A percentile compares a stretch with the other conserved stretches of the same genome.
phyloP scores from a whole-genome alignment of 2,329 filamentous ascomycete species.

The Emmonsiellopsis sp. region DNA sequence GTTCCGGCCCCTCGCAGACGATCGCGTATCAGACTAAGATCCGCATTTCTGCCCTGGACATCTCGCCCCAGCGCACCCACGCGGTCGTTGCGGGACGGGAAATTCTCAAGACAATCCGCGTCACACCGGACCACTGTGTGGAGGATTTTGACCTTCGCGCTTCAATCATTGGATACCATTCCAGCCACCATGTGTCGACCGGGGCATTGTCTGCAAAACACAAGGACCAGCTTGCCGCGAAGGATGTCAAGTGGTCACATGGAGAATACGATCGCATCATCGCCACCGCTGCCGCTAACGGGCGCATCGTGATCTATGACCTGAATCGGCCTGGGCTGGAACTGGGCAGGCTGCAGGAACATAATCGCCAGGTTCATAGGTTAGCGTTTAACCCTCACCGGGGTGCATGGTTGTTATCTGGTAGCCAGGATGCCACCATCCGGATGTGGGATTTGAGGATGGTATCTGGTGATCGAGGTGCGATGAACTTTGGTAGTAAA shows the following conservation, averaged over 20 bases:
- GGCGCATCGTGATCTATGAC: slow-evolving; percentile 57
- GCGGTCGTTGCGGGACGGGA: slow-evolving; percentile 56
- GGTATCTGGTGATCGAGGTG: slow-evolving; percentile 38
- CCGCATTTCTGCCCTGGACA: slow-evolving; percentile 53
- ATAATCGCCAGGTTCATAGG: slow-evolving; percentile 56
- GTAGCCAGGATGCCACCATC: slow-evolving; percentile 55
- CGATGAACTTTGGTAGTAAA: slow-evolving; percentile 45
- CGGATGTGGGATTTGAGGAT: slow-evolving; percentile 56
- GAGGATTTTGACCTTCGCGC: slow-evolving; percentile 57
- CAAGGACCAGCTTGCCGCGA: slow-evolving; percentile 51
- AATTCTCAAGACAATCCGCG: slow-evolving; percentile 55
- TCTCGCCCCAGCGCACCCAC: slow-evolving; percentile 54
- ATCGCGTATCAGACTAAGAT: slow-evolving; percentile 55
- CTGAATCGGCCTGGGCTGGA: slow-evolving; percentile 52
- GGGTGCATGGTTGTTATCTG: slow-evolving; percentile 52
- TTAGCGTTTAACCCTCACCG: slow-evolving; percentile 56
- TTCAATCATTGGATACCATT: slow-evolving; percentile 49
- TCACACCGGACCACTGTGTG: slow-evolving; percentile 46
- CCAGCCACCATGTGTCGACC: slow-evolving; percentile 38
- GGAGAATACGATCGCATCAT: slow-evolving; percentile 50
- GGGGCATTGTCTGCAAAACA: slow-evolving; percentile 38
- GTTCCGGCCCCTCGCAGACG: slow-evolving; percentile 43
- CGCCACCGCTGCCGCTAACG: slow-evolving; percentile 55
- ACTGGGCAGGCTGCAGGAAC: slow-evolving; percentile 53
- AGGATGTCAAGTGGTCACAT: slow-evolving; percentile 60